Evolutionary conservation across 139 green algal species (phyloP), one percentile per base, ranked within the genome.

Genomic region (Asterochloris erici): DNA sequence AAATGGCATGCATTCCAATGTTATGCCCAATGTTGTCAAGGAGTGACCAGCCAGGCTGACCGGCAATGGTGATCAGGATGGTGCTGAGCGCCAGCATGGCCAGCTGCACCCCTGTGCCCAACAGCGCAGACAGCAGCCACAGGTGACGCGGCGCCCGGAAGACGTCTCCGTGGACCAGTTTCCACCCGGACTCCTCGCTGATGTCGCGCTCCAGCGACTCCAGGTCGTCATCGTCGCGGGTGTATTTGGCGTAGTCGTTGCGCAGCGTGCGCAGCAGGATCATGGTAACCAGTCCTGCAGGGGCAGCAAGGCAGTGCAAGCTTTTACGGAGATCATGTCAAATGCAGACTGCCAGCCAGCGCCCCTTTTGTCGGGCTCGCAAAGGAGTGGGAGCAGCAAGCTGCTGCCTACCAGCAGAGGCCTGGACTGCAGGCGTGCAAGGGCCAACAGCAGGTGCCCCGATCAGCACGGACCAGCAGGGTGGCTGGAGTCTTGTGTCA

Each of bases 121-220:
- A 73, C 14, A 95, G 63, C 2, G 94, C 90, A 19, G 93, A 87
- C 64, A 99, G 88, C 62, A 98, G 77, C 76, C 91, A 91, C n/a
- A 98, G 88, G 61, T 85, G 70, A 1, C 73, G 82, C 0, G 96
- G 94, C 26, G 96, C 88, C 9, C 96, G 90, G 90, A 99, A 99
- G 64, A 99, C 96, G 78, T 99, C 96, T 10, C 96, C 96, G 84
- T 99, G 96, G 79, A 99, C 94, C 83, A 98, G 87, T 91, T 99
- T 98, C 96, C 96, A 99, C 19, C 96, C 96, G n/a, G 85, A 94
- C 88, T 99, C 96, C 86, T 99, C 96, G 23, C 85, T 89, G 26
- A 96, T 89, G 87, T 99, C 96, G 0, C 92, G 86, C 83, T 96
- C 93, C 85, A 98, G 87, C 21, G 86, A 87, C 82, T 99, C 96